Conservation (phyloP, 176 grass and related monocot species). For the Cenchrus americanus region DNA sequence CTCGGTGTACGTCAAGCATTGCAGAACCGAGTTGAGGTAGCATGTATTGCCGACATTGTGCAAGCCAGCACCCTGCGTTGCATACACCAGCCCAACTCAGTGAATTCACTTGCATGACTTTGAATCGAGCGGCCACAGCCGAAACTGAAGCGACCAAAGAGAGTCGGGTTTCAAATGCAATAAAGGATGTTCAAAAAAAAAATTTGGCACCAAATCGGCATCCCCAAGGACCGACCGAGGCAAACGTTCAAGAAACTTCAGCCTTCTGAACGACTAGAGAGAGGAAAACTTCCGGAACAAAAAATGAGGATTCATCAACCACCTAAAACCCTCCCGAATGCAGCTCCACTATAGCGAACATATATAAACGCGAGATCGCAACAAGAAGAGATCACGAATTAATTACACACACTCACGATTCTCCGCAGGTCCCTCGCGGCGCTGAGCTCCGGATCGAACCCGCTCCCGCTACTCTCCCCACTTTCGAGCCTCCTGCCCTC, state of each 20-base stretch:
- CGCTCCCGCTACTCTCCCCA: slow-evolving; percentile 49
- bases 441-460: slow-evolving; percentile 68
- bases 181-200: too few relatives aligned
- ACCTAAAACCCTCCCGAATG: neutral
- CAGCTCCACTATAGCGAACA: neutral
- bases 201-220: neutral
- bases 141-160: slow-evolving; percentile 3
- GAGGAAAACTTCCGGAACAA: too few relatives aligned
- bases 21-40: slow-evolving; percentile 98
- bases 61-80: slow-evolving; percentile 89
- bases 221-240: neutral
- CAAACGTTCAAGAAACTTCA: neutral
- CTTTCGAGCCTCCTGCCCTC: slow-evolving; percentile 36
- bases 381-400: neutral
- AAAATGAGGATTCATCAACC: neutral
- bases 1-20: slow-evolving; percentile 96
- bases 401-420: slow-evolving; percentile 83
- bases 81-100: slow-evolving; percentile 10
- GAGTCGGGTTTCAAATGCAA: neutral
- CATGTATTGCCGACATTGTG: slow-evolving; percentile 97
- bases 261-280: neutral
- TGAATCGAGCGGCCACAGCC: neutral
- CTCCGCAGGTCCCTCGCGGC: slow-evolving; percentile 66
- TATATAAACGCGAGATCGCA: neutral
- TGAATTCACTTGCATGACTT: slow-evolving; percentile 13